Evolutionary conservation across 2,329 filamentous ascomycete genomes (phyloP).

Genomic region (Pseudodiploospora longispora): DNA sequence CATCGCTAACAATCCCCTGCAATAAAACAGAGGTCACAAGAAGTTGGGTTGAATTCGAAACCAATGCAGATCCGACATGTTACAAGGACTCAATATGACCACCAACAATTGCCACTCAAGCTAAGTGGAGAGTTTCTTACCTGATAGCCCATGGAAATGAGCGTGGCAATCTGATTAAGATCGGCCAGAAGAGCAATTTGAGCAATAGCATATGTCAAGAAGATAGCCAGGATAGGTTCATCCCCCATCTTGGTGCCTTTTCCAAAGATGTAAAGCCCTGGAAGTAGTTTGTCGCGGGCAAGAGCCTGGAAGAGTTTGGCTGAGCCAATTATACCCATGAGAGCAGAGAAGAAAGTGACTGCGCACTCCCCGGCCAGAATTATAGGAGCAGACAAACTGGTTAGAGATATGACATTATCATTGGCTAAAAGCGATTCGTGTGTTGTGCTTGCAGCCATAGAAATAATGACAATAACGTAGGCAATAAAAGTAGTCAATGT

Average conservation of each 20-base stretch:
- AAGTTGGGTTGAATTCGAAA: background rate
- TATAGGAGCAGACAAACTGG: conserved; percentile 65
- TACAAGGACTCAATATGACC: too few relatives aligned
- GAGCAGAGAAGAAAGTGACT: conserved; percentile 72
- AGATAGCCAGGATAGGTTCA: conserved; percentile 67
- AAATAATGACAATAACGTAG: conserved; percentile 69
- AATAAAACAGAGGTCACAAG: background rate
- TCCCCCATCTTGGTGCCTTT: conserved; percentile 65
- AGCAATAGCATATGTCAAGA: conserved; percentile 66
- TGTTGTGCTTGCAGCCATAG: conserved; percentile 69
- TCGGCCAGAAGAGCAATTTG: conserved; percentile 76
- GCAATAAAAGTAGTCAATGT: conserved; percentile 67
- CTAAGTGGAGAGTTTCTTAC: conserved; percentile 24
- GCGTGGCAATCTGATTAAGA: conserved; percentile 80
- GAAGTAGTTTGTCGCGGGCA: conserved; percentile 69
- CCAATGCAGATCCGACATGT: background rate
- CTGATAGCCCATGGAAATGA: conserved; percentile 86
- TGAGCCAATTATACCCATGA: conserved; percentile 82
- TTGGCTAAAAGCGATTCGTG: conserved; percentile 65
- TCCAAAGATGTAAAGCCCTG: conserved; percentile 65
- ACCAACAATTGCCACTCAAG: background rate
- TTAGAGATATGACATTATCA: conserved; percentile 72
- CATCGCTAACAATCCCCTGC: background rate
- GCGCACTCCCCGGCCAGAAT: conserved; percentile 78
- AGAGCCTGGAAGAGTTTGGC: conserved; percentile 80